Evolutionary conservation across 139 green algal genomes (phyloP).

Genomic region (Eudorina sp.): DNA sequence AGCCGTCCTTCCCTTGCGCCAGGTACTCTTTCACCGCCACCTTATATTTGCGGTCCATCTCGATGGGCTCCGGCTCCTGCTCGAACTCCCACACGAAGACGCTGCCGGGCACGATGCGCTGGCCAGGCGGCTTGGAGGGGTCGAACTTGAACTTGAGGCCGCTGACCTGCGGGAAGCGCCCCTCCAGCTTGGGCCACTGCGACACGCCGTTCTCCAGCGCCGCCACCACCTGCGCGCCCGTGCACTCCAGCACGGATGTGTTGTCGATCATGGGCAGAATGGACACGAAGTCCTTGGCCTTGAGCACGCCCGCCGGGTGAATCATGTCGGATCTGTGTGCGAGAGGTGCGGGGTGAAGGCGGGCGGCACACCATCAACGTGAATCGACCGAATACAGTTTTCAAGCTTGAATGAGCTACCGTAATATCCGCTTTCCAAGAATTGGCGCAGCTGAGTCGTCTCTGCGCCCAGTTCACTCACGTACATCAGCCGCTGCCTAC

Average conservation of each 20-base stretch:
- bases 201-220: conserved; percentile 82
- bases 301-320: conserved; percentile 63
- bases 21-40: conserved; percentile 82
- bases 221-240: conserved; percentile 66
- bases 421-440: no score
- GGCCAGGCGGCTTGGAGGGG: conserved; percentile 53
- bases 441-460: no score
- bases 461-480: no score
- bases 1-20: conserved; percentile 83
- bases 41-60: conserved; percentile 63
- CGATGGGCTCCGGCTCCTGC: conserved; percentile 50
- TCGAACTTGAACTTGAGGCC: conserved; percentile 76
- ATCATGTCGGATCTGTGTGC: conserved; percentile 53
- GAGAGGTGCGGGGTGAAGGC: no score
- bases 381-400: no score
- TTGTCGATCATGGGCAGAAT: conserved; percentile 86
- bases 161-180: conserved; percentile 78
- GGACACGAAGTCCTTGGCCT: conserved; percentile 72
- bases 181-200: conserved; percentile 76
- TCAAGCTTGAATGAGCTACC: no score
- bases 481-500: no score
- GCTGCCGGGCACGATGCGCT: conserved; percentile 61
- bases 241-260: conserved; percentile 45
- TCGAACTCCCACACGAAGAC: conserved; percentile 60
- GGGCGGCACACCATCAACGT: no score